Evolutionary conservation across 768 basidiomycete genomes (phyloP).

Genomic region (Kwoniella dendrophila): DNA sequence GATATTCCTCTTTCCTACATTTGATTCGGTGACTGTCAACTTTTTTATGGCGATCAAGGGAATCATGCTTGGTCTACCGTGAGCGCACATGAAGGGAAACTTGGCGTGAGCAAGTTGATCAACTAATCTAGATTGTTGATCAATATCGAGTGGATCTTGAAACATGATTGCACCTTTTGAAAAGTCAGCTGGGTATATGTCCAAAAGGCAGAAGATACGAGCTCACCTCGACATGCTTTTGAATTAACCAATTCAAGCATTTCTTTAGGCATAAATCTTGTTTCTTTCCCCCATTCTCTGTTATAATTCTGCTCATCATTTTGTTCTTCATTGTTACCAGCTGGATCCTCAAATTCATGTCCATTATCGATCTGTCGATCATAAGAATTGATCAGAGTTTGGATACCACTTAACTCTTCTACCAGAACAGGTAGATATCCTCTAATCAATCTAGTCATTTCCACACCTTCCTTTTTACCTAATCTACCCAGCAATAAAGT

Average conservation of each 20-base stretch:
- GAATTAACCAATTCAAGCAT: slow-evolving; percentile 86
- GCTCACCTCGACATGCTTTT: slow-evolving; percentile 88
- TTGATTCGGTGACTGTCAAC: neutral
- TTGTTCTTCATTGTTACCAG: neutral
- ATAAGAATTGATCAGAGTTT: slow-evolving; percentile 25
- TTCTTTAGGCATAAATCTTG: slow-evolving; percentile 79
- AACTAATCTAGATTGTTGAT: slow-evolving; percentile 74
- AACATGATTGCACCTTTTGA: slow-evolving; percentile 86
- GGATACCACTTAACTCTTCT: slow-evolving; percentile 54
- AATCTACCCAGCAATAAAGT: slow-evolving; percentile 33
- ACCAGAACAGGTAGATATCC: slow-evolving; percentile 68
- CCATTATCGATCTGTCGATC: no score
- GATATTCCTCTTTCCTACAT: slow-evolving; percentile 3
- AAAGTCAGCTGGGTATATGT: neutral
- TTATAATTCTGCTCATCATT: neutral
- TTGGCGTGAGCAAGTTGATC: slow-evolving; percentile 68
- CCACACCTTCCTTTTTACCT: slow-evolving; percentile 61
- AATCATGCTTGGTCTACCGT: slow-evolving; percentile 72
- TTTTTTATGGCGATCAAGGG: slow-evolving; percentile 56
- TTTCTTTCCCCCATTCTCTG: slow-evolving; percentile 62
- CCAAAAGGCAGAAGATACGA: neutral
- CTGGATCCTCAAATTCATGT: slow-evolving; percentile 1
- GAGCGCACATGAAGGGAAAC: slow-evolving; percentile 94
- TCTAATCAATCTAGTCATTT: slow-evolving; percentile 75
- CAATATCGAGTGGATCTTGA: slow-evolving; percentile 71